Conservation (phyloP, 352 stramenopile genomes). For the Pythium chondricola region DNA sequence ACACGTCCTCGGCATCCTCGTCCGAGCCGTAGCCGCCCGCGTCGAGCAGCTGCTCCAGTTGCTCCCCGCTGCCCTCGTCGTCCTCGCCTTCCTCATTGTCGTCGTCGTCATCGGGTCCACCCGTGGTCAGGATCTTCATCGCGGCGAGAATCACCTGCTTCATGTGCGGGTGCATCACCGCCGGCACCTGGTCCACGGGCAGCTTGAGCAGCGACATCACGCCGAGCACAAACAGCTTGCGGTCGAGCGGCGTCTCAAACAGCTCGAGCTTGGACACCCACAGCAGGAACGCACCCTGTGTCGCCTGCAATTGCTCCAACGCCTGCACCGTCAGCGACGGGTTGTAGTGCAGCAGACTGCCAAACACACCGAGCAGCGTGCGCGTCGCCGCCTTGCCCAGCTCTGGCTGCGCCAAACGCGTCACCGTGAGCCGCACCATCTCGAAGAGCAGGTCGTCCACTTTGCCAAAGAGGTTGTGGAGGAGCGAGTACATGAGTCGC, state of each 20-base stretch:
- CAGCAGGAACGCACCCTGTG: conserved; percentile 87
- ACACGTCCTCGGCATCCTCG: conserved; percentile 90
- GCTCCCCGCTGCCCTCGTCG: conserved; percentile 40
- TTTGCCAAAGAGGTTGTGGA: conserved; percentile 83
- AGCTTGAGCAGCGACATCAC: conserved; percentile 89
- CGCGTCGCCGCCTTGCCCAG: conserved; percentile 66
- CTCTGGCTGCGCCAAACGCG: conserved; percentile 40
- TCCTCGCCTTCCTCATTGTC: conserved; percentile 52
- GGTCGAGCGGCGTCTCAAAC: conserved; percentile 80
- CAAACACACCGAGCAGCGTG: conserved; percentile 88
- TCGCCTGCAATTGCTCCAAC: conserved; percentile 84
- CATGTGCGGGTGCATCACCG: conserved; percentile 81
- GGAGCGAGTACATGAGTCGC: conserved; percentile 68
- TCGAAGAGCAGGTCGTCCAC: conserved; percentile 70
- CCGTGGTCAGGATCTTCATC: conserved; percentile 81
- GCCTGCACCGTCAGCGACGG: conserved; percentile 82
- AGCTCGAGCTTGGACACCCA: conserved; percentile 87
- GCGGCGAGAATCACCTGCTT: conserved; percentile 81
- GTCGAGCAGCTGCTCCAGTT: conserved; percentile 85
- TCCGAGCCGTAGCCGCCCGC: conserved; percentile 88
- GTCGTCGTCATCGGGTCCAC: conserved; percentile 50
- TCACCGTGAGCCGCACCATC: conserved; percentile 66
- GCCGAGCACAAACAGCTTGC: conserved; percentile 92
- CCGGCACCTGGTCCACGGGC: conserved; percentile 72
- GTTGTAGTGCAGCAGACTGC: conserved; percentile 93